Evolutionary conservation across 345 rosid species (phyloP), one percentile per base, ranked within the genome.

Genomic region (Kandelia obovata): DNA sequence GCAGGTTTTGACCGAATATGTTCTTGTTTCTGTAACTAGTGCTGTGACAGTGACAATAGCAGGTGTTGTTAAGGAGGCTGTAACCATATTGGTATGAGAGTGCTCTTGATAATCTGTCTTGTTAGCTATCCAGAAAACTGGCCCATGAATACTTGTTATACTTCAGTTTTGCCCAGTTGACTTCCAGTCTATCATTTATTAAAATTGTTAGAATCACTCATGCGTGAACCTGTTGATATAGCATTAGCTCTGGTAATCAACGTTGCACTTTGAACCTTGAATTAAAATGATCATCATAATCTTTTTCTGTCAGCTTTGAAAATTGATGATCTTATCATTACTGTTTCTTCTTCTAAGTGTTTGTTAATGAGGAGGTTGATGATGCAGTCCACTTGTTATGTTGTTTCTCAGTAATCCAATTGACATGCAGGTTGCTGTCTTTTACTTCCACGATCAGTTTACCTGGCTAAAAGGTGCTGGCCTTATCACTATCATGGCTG

Each of bases 11-110:
- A 92, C 98, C 1, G 99, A 92, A 81, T 90, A 85, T 62, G 77
- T 92, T 68, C 98, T 96, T 77, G 89, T 96, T 73, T 92, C 97
- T 53, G 98, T 96, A 71, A 96, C 99, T 39, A 96, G 99, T 83
- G 99, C 99, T 66, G 98, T 96, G 71, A 96, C 98, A 5, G 90
- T 96, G 77, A 92, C 98, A 68, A 92, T 92, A 77, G 99, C 98
- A 0, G 99, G 99, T 31, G 98, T 92, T 70, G 97, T 92, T 61
- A 96, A 96, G 90, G 99, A 96, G 83, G 91, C 96, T 51, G 98
- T 92, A 74, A 96, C 99, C 78, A 96, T 96, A 74, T 68, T 96
- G 96, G 97, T 92, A 89, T 73, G 49, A 51, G 26, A 61, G 49
- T 35, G 55, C 67, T 35, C 13, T 63, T 9, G 3, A 28, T 46